Percentiles rank a stretch among this genome's conserved stretches.
Evolutionary conservation across 2,329 filamentous ascomycete genomes (phyloP).

Genomic region (Cordyceps farinosa): DNA sequence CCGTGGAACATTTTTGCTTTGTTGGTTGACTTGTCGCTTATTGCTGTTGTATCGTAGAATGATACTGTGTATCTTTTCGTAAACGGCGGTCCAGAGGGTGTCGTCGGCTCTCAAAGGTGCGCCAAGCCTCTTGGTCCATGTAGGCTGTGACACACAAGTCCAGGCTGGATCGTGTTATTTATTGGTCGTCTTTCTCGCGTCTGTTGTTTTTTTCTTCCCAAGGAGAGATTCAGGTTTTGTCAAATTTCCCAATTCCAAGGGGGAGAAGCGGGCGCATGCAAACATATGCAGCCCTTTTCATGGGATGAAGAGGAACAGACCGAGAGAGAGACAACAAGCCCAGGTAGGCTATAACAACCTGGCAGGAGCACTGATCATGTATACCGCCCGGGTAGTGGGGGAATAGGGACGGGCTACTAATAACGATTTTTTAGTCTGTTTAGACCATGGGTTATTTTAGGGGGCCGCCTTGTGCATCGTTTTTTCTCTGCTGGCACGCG

Average conservation of each 20-base stretch:
- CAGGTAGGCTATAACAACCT: no score
- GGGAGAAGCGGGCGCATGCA: no score
- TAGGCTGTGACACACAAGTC: not conserved
- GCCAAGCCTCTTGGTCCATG: not conserved
- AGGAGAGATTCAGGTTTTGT: no score
- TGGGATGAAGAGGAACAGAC: no score
- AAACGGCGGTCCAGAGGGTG: not conserved
- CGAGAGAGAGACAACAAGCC: no score
- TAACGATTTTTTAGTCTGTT: not conserved
- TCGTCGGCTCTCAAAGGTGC: not conserved
- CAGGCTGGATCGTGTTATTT: no score
- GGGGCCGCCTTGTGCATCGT: not conserved
- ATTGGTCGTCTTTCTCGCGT: not conserved
- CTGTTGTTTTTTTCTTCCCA: no score
- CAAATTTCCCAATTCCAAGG: no score
- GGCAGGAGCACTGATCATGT: no score
- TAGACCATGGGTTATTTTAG: not conserved
- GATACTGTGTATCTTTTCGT: not conserved
- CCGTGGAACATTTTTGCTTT: not conserved
- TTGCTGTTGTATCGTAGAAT: not conserved
- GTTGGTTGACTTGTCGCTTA: not conserved
- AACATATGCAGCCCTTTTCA: no score
- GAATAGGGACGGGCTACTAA: not conserved
- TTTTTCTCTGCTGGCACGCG: not conserved
- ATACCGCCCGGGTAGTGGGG: constrained; percentile 1